phyloP scores from a whole-genome alignment of 139 green algal genomes.

The Coelastrella sp. region DNA sequence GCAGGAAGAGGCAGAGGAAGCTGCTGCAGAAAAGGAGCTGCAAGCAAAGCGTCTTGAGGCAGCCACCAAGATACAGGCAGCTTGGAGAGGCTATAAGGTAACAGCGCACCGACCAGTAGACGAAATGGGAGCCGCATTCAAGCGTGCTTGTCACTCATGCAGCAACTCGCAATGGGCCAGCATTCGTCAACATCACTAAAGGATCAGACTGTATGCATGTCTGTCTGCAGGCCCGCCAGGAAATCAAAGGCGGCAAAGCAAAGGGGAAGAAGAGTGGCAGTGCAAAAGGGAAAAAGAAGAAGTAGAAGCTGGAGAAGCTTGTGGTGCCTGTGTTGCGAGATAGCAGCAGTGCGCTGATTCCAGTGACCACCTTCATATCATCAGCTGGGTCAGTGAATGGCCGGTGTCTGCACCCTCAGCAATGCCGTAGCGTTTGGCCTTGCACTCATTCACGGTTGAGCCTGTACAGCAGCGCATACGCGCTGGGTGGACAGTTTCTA shows the following conservation, averaged over 20 bases:
- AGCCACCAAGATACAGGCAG: slow-evolving; percentile 49
- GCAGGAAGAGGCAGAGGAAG: slow-evolving; percentile 48
- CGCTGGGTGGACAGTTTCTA: not conserved
- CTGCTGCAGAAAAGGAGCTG: slow-evolving; percentile 18
- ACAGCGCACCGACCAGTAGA: not conserved
- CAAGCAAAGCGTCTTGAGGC: slow-evolving; percentile 10
- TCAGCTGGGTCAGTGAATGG: too few species aligned
- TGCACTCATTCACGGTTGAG: too few species aligned
- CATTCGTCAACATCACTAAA: too few species aligned
- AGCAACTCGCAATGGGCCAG: too few species aligned
- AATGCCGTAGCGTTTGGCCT: too few species aligned
- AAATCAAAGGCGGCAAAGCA: slow-evolving; percentile 15
- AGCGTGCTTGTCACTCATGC: too few species aligned
- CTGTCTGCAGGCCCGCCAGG: slow-evolving; percentile 9
- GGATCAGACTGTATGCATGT: not conserved
- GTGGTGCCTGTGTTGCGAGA: too few species aligned
- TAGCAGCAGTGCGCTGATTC: too few species aligned
- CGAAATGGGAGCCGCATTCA: too few species aligned
- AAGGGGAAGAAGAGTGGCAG: slow-evolving; percentile 20
- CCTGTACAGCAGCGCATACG: too few species aligned
- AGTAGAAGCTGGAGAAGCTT: not conserved
- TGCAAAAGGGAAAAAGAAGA: slow-evolving; percentile 45
- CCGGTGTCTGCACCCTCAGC: too few species aligned
- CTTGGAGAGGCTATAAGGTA: slow-evolving; percentile 54
- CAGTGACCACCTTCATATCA: too few species aligned